Base-by-base conservation (phyloP, 2,329 filamentous ascomycete genomes). In the Pseudogymnoascus sp. region DNA sequence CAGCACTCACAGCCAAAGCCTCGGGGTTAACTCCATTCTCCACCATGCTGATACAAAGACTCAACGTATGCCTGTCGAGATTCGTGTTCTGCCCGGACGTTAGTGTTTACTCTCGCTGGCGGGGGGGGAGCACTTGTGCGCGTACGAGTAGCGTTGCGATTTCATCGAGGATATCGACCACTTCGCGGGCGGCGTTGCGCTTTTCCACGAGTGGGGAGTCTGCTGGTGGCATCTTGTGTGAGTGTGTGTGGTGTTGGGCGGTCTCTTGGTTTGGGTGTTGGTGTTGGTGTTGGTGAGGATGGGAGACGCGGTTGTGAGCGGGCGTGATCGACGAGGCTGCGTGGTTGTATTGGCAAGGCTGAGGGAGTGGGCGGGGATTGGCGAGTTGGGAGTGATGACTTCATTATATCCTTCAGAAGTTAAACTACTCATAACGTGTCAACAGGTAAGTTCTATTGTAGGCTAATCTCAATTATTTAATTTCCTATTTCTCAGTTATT, bases 1-100 rank as follows among this genome's bases (percentile, higher is more conserved):
- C 28, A 51, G 11, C 2, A 71, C 91, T 73, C 83, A 98, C 95
- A 23, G 93, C 93, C 34, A 99, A 80, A 1, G 93, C 95, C 75
- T 98, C 93, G 0, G 95, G 95, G 73, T 96, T 96, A 31, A 98
- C 92, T 13, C 95, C 95, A 73, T 96, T 96, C 77, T 99, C 95
- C 70, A 99, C 96, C 76, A 99, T 84, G 63, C 92, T 96, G 66
- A 98, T 93, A 77, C 95, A 99, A 67, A 97, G 90, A 2, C 93
- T 96, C 16, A 99, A 81, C 19, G 93, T 92, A 63, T 92, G 89
- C 34, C 93, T 87, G 76, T 97, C 93, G 54, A 99, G 86, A 68
- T 96, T 86, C 67, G 93, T 96, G 78, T 98, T 97, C 93, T 98
- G 66, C 14, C 60, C 19, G 25, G 5, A 7, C 21, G 48, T 39